Conservation (phyloP, 768 basidiomycete species). For the Amanita phalloides region DNA sequence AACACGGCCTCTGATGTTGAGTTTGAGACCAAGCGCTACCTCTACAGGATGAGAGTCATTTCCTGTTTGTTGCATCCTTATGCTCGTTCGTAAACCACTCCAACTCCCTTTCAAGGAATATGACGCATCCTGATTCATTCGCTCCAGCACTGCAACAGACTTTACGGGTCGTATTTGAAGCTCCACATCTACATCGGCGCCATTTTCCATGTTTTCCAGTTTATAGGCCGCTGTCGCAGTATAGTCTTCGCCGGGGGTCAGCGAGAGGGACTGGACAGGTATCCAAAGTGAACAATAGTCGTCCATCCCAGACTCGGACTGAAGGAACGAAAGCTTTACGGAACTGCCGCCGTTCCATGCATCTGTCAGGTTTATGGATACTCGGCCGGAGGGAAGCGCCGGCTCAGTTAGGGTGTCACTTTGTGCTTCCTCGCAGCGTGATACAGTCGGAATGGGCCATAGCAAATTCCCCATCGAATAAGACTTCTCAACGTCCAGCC, state of each 20-base stretch:
- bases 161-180: background rate
- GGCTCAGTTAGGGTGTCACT: background rate
- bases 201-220: background rate
- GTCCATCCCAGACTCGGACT: background rate
- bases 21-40: background rate
- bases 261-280: slow-evolving; percentile 1
- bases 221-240: background rate
- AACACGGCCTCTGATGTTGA: background rate
- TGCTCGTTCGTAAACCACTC: background rate
- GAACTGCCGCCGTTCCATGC: slow-evolving; percentile 5
- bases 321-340: background rate
- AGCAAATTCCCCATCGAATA: slow-evolving; percentile 1
- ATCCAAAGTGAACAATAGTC: slow-evolving; percentile 1
- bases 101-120: background rate
- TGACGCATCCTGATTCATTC: background rate
- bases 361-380: background rate
- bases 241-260: background rate
- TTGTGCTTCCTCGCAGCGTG: background rate
- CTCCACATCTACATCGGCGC: background rate
- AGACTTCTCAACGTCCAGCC: slow-evolving; percentile 2
- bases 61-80: background rate
- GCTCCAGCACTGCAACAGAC: background rate
- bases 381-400: background rate
- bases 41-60: background rate
- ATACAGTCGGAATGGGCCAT: slow-evolving; percentile 1